These are phyloP conservation scores for Heliamphora ciliata DNA, from an alignment of 179 eudicot genomes.

Conservation along the genomic window DNA sequence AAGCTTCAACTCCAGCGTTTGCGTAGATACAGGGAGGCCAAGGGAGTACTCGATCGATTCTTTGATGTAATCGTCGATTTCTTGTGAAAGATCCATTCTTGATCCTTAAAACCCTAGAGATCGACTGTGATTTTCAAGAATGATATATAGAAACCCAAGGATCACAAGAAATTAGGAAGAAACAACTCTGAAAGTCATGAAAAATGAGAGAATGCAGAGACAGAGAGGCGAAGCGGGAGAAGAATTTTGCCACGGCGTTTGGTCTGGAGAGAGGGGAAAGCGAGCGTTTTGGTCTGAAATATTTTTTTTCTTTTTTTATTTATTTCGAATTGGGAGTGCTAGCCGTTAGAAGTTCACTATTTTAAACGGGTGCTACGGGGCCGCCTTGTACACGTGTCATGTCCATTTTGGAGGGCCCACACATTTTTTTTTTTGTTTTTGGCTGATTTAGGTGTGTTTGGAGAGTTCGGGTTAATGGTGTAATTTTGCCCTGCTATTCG, in stretches of 20 bases:
- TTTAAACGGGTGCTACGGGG: background rate
- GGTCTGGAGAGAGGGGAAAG: background rate
- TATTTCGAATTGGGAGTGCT: background rate
- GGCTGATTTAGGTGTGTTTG: too few species aligned
- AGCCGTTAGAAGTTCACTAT: conserved; percentile 6
- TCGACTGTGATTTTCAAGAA: background rate
- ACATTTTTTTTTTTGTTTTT: too few species aligned
- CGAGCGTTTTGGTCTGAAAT: background rate
- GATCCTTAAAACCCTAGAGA: conserved; percentile 13
- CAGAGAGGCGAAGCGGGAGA: background rate
- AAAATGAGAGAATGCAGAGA: background rate
- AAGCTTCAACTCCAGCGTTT: conserved; percentile 50
- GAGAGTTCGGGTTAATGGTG: too few species aligned
- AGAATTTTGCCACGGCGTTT: background rate
- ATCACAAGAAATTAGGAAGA: background rate
- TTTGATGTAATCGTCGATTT: conserved; percentile 56
- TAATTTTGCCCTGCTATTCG: too few species aligned
- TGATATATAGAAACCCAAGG: background rate
- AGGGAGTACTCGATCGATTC: conserved; percentile 56
- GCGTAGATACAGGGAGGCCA: conserved; percentile 54
- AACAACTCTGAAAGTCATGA: background rate
- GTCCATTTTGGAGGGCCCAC: too few species aligned
- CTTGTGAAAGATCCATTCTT: conserved; percentile 54
- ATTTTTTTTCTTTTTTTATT: background rate
- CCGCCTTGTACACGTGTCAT: too few species aligned